A percentile compares a stretch with the other conserved stretches of the same genome.
Evolutionary conservation across 257 asterid species (phyloP).

Genomic region (Rhazya stricta): DNA sequence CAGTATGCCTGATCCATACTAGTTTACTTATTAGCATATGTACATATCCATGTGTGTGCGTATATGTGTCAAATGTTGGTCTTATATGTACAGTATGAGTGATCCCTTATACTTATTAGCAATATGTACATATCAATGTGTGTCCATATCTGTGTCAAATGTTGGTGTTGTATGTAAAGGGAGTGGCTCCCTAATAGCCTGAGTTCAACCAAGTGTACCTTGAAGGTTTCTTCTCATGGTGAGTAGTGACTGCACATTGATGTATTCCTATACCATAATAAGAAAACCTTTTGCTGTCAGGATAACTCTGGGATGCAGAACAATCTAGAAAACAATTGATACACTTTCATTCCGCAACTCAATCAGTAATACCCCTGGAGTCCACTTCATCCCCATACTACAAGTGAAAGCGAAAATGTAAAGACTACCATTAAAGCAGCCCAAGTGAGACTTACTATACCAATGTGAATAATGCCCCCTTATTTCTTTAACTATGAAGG

Average conservation of each 20-base stretch:
- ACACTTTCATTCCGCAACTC: background rate
- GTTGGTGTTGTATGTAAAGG: background rate
- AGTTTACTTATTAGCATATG: too few relatives aligned
- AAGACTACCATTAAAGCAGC: conserved; percentile 9
- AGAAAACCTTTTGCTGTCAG: background rate
- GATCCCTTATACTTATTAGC: background rate
- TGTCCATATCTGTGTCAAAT: background rate
- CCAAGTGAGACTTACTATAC: conserved; percentile 7
- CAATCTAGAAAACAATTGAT: too few relatives aligned
- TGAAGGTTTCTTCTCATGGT: background rate
- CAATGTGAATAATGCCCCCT: background rate
- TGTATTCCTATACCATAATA: background rate
- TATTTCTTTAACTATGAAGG: background rate
- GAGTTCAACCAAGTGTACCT: background rate
- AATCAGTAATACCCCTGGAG: background rate
- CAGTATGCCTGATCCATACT: too few relatives aligned
- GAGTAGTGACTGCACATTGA: background rate
- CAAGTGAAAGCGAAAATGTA: conserved; percentile 1
- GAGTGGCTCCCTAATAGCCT: background rate
- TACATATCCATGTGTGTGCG: too few relatives aligned
- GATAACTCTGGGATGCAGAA: background rate
- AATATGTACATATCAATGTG: background rate
- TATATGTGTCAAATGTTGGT: background rate
- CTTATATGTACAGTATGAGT: background rate
- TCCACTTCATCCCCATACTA: conserved; percentile 10